A percentile compares a stretch with the other conserved stretches of the same genome.
phyloP scores from a whole-genome alignment of 1,284 basidiomycete species.

The Ustilago trichophora region DNA sequence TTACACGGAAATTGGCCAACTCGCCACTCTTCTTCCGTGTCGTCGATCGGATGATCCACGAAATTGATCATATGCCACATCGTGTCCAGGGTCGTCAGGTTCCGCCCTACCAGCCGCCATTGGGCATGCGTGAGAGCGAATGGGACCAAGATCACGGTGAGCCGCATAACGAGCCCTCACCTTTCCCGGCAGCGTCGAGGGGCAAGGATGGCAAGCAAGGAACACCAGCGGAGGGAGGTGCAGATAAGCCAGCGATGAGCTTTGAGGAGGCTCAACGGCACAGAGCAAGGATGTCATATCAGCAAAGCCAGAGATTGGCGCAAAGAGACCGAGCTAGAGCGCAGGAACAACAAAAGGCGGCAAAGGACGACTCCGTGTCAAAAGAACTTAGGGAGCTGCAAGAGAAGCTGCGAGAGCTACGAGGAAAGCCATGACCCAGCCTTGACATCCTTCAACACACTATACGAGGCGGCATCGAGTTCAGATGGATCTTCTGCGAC shows the following conservation, averaged over 20 bases:
- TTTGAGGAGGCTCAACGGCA: constrained; percentile 40
- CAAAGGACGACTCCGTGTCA: constrained; percentile 25
- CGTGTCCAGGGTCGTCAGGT: constrained; percentile 49
- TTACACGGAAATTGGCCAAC: constrained; percentile 48
- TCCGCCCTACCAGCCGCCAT: constrained; percentile 47
- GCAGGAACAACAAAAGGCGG: constrained; percentile 14
- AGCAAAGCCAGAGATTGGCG: constrained; percentile 37
- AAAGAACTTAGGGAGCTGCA: constrained; percentile 44
- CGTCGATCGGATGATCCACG: constrained; percentile 57
- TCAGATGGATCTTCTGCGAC: too few species aligned
- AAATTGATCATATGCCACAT: constrained; percentile 55
- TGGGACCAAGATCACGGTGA: constrained; percentile 49
- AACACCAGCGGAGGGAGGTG: background rate
- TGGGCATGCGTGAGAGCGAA: constrained; percentile 50
- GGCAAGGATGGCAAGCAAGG: background rate
- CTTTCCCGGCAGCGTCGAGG: constrained; percentile 15
- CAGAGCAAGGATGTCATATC: constrained; percentile 34
- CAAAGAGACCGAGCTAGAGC: constrained; percentile 26
- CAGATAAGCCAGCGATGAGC: constrained; percentile 8
- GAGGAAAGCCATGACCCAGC: constrained; percentile 6
- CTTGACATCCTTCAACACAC: background rate
- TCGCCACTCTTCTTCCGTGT: constrained; percentile 54
- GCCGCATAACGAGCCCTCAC: constrained; percentile 53
- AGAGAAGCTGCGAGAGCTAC: constrained; percentile 41
- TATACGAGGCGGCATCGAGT: background rate